Evolutionary conservation across 2,329 filamentous ascomycete species (phyloP).

Genomic region (Pseudocercospora vitis): DNA sequence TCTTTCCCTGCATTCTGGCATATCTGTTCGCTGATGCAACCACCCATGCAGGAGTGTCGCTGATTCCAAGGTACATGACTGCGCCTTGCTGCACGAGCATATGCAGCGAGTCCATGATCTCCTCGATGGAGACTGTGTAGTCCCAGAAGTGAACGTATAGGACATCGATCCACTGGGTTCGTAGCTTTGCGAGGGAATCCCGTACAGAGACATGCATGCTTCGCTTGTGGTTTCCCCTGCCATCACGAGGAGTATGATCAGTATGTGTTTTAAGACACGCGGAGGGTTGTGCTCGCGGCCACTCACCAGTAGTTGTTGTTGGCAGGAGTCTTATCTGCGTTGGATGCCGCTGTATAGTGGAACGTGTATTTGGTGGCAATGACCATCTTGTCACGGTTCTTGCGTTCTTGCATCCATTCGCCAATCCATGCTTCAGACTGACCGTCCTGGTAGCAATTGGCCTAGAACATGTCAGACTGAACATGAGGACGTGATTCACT

Average conservation of each 20-base stretch:
- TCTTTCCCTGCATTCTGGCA: conserved; percentile 67
- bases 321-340: conserved; percentile 21
- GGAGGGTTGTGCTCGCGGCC: no score
- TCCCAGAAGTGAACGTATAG: conserved; percentile 56
- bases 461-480: no score
- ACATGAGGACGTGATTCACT: no score
- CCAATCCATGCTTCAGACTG: conserved; percentile 35
- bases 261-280: no score
- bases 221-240: conserved; percentile 65
- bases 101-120: conserved; percentile 68
- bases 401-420: conserved; percentile 24
- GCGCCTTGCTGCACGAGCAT: conserved; percentile 60
- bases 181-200: conserved; percentile 49
- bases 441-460: conserved; percentile 38
- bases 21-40: conserved; percentile 39
- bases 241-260: no score
- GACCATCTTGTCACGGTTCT: conserved; percentile 64
- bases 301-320: conserved; percentile 47
- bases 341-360: conserved; percentile 47
- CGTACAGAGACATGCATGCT: conserved; percentile 54
- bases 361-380: conserved; percentile 62
- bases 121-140: conserved; percentile 62
- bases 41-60: conserved; percentile 66
- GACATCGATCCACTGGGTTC: conserved; percentile 68
- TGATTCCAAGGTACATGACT: conserved; percentile 66